Conservation (phyloP, 179 eudicot species). For the Pouteria campechiana region DNA sequence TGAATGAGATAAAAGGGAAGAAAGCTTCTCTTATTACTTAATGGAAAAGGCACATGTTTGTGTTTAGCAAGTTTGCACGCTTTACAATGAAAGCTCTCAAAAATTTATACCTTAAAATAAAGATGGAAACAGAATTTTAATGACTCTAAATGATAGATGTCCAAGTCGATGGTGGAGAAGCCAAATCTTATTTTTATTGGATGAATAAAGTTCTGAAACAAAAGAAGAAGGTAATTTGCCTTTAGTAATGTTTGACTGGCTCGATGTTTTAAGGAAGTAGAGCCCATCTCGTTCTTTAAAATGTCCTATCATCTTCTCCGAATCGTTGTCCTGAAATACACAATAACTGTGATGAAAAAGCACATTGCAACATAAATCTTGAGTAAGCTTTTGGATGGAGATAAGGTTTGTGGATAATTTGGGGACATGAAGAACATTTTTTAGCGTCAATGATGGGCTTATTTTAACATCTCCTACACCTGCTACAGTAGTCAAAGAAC, state of each 20-base stretch:
- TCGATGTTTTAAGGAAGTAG: neutral
- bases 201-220: neutral
- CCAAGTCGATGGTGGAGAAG: too few relatives aligned
- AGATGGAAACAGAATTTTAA: too few relatives aligned
- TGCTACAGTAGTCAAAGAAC: constrained; percentile 1
- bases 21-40: too few relatives aligned
- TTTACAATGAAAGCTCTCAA: too few relatives aligned
- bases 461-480: neutral
- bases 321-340: constrained; percentile 1
- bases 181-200: too few relatives aligned
- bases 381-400: neutral
- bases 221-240: neutral
- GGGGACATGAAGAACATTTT: too few relatives aligned
- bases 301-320: constrained; percentile 5
- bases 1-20: too few relatives aligned
- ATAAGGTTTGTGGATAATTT: neutral
- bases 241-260: neutral
- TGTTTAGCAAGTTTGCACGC: too few relatives aligned
- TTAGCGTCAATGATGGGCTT: constrained; percentile 1
- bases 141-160: too few relatives aligned
- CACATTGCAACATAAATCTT: constrained; percentile 3
- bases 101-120: too few relatives aligned
- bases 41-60: too few relatives aligned
- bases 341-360: constrained; percentile 2
- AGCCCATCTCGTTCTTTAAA: neutral